Base-by-base conservation (phyloP, 352 stramenopile species). In the Phytopythium sindhum region DNA sequence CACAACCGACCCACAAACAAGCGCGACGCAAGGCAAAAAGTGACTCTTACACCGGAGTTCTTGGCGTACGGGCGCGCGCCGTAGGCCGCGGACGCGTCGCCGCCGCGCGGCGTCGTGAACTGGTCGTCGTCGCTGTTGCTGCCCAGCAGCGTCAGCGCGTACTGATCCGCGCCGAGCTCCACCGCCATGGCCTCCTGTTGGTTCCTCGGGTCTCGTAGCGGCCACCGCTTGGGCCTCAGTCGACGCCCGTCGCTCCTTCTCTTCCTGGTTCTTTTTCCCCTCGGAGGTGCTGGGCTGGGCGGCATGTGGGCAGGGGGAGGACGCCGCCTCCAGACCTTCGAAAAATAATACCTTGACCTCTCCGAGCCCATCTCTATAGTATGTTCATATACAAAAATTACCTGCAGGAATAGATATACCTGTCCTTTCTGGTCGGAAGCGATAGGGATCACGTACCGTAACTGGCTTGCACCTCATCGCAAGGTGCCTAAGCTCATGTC, bases 31-130 rank as follows among this genome's bases (percentile, higher is more conserved):
- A 45, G 41, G 17, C 41, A 11, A 45, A 7, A 45, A 45, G 41
- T 4, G 42, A 26, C 1, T 79, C 79, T 66, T 68, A 92, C 84
- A 11, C 78, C 77, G 2, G 72, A 74, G 51, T 29, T 68, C 67
- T 88, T 87, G 47, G 80, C 62, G 76, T 93, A 93, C 26, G 81
- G 84, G 28, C 82, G 78, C 52, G 77, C 63, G 15, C 70, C 71
- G 63, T 74, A 80, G 56, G 66, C 55, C 42, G 77, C 33, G 60
- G 64, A 77, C 41, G n/a, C 57, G 61, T 65, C 44, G 45, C 64
- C 45, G 26, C 51, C 69, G 17, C 53, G 47, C 21, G 69, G 31
- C 14, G 68, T 78, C 23, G 73, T 59, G 66, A 86, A 87, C 53
- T 78, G 63, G 35, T 92, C 80, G 57, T 84, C 75, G 47, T 90